Evolutionary conservation across 139 green algal genomes (phyloP).

Genomic region (Pedinophyceae sp.): DNA sequence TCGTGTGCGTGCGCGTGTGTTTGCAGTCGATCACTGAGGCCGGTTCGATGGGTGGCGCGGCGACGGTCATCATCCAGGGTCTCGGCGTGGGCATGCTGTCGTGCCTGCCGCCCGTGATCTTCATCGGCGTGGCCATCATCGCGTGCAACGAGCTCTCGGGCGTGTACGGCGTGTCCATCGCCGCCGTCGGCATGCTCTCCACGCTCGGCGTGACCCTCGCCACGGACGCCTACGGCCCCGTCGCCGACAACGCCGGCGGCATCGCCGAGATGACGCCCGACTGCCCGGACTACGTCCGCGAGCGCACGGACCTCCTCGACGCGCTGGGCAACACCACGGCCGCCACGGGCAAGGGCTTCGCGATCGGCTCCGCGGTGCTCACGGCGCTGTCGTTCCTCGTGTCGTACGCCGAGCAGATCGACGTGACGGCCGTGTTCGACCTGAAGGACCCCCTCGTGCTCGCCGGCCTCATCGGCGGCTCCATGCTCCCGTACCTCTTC

Average conservation of each 20-base stretch:
- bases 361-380: conserved; percentile 45
- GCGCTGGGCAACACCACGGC: conserved; percentile 46
- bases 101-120: conserved; percentile 14
- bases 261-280: conserved; percentile 61
- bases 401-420: conserved; percentile 36
- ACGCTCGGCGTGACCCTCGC: conserved; percentile 38
- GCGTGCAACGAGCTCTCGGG: conserved; percentile 14
- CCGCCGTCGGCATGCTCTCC: conserved; percentile 40
- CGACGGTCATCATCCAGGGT: conserved; percentile 28
- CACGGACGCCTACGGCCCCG: conserved; percentile 52
- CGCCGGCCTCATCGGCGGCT: conserved; percentile 31
- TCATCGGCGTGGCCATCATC: conserved; percentile 22
- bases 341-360: conserved; percentile 51
- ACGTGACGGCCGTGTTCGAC: conserved; percentile 26
- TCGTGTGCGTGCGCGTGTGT: too few species aligned
- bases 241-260: conserved; percentile 57
- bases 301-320: conserved; percentile 44
- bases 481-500: conserved; percentile 48
- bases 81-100: conserved; percentile 23
- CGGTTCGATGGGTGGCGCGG: conserved; percentile 11
- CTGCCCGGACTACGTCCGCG: conserved; percentile 24
- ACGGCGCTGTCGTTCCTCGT: conserved; percentile 24
- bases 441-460: conserved; percentile 38
- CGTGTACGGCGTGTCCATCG: conserved; percentile 32
- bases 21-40: conserved; percentile 21